Evolutionary conservation across 345 rosid species (phyloP), one percentile per base, ranked within the genome.

Genomic region (Syzygium aqueum): DNA sequence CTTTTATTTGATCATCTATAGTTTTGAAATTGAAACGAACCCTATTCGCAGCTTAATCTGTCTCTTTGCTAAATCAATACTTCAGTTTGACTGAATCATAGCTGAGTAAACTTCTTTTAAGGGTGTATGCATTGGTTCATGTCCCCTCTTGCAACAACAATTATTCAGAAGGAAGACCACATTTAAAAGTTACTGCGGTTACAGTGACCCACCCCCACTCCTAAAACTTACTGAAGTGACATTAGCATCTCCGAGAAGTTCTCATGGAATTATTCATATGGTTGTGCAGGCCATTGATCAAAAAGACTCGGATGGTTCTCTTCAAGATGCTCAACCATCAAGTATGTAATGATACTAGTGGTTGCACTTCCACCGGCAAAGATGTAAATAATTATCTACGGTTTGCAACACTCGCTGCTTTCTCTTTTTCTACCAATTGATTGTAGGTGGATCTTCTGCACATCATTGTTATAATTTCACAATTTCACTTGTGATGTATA

Each of bases 351-450:
- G 96, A 94, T 85, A 95, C 95, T 27, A 96, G 94, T 85, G 98
- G 98, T 43, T 96, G 99, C 92, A 95, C 95, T 84, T 96, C 99
- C 2, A 97, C 98, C 12, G 99, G 96, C 77, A 96, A 97, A 93
- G 99, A 97, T 92, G 99, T 96, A 90, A 73, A 23, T 25, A 14
- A 14, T 65, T 40, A 27, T 43, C 67, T n/a, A 27, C 30, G 12
- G 7, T 11, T 15, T 11, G 67, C 67, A 57, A 13, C 11, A 57
- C 14, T 57, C 0, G 7, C 15, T 25, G 3, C 65, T 25, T 85
- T 63, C 61, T n/a, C 22, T 3, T 23, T 77, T 21, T 86, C 84
- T 40, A 56, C 30, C 21, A 49, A 22, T 59, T 59, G 28, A 59
- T 4, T 59, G 15, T 25, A 12, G 15, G 65, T 1, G 1, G 8